Conservation (phyloP, 306 rosid genomes). For the Vigna angularis region DNA sequence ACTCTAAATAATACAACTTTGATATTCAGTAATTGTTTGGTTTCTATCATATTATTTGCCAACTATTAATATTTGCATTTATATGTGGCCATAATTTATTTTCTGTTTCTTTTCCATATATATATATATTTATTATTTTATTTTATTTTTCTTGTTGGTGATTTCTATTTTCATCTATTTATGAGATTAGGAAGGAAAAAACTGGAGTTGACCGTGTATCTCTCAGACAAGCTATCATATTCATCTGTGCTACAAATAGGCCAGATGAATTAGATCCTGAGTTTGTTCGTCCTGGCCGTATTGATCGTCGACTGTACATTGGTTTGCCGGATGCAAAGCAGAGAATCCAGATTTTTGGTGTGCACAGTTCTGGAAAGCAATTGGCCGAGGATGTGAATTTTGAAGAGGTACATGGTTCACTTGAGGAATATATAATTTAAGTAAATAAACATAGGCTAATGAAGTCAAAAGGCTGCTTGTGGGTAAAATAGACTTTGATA, state of each 20-base stretch:
- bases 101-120: neutral
- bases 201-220: slow-evolving; percentile 87
- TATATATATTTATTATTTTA: neutral
- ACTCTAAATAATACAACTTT: too few relatives aligned
- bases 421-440: slow-evolving; percentile 5
- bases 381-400: slow-evolving; percentile 88
- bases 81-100: neutral
- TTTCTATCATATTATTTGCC: neutral
- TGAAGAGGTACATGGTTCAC: slow-evolving; percentile 61
- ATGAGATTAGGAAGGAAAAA: slow-evolving; percentile 80
- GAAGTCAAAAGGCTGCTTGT: neutral
- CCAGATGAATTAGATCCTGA: slow-evolving; percentile 94
- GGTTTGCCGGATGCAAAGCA: slow-evolving; percentile 96
- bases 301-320: slow-evolving; percentile 94
- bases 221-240: slow-evolving; percentile 95
- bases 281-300: slow-evolving; percentile 88
- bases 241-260: slow-evolving; percentile 95
- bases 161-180: slow-evolving; percentile 26
- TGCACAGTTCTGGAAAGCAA: slow-evolving; percentile 82
- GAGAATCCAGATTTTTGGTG: slow-evolving; percentile 83
- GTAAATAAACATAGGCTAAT: slow-evolving; percentile 3
- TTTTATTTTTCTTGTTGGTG: slow-evolving; percentile 27
- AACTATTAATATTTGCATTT: slow-evolving; percentile 8
- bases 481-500: neutral
- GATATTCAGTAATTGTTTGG: too few relatives aligned